These are phyloP conservation scores for Monosporascus sp. DNA, from an alignment of 2,329 filamentous ascomycete genomes.

Conservation along the genomic window DNA sequence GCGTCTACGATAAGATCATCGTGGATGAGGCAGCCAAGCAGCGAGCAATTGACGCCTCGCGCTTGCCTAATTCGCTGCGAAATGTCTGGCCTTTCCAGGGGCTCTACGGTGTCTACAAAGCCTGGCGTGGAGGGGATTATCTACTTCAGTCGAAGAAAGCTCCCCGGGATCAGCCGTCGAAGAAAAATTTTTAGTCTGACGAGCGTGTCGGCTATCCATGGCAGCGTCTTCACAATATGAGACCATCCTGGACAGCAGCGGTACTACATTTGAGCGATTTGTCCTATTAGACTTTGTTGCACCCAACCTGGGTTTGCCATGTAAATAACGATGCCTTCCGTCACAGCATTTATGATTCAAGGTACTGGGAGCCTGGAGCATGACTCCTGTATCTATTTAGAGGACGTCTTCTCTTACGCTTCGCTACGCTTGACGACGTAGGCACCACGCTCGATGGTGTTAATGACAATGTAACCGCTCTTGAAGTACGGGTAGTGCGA, in stretches of 20 bases:
- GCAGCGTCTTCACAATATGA: slow-evolving; percentile 1
- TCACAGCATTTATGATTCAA: too few relatives aligned
- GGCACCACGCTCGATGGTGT: slow-evolving; percentile 41
- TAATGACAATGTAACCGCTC: slow-evolving; percentile 39
- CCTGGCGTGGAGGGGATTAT: slow-evolving; percentile 41
- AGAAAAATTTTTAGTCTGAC: not conserved
- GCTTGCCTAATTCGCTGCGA: slow-evolving; percentile 28
- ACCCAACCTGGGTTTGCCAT: too few relatives aligned
- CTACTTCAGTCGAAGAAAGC: slow-evolving; percentile 31
- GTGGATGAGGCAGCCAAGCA: slow-evolving; percentile 37
- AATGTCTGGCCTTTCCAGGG: slow-evolving; percentile 39
- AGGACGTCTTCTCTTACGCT: not conserved
- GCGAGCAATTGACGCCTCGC: slow-evolving; percentile 24
- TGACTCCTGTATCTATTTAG: not conserved
- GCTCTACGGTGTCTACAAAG: slow-evolving; percentile 41
- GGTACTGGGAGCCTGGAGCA: not conserved
- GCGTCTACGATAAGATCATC: slow-evolving; percentile 64
- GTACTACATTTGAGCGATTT: not conserved
- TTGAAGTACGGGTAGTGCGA: slow-evolving; percentile 38
- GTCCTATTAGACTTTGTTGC: too few relatives aligned
- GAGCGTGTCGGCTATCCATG: too few relatives aligned
- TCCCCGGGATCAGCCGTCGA: too few relatives aligned
- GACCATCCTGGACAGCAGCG: not conserved
- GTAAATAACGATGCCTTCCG: too few relatives aligned
- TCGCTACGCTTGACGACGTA: slow-evolving; percentile 34